These are phyloP conservation scores for Chytriomyces hyalinus DNA, from an alignment of 192 early-diverging fungal species.

Conservation along the genomic window DNA sequence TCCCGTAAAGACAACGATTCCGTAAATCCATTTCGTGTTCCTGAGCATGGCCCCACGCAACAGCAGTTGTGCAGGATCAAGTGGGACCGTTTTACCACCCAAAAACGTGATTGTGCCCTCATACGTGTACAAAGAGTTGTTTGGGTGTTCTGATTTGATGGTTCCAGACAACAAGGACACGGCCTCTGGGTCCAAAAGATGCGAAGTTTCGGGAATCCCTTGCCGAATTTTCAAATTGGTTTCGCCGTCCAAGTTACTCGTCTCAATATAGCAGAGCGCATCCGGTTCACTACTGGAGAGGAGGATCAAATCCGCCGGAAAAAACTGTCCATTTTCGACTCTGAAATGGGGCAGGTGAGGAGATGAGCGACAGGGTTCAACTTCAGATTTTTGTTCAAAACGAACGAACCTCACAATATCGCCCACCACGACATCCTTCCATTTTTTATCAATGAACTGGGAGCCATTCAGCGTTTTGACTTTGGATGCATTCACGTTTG, in stretches of 20 bases:
- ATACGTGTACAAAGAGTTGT: constrained; percentile 95
- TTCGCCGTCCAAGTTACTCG: constrained; percentile 97
- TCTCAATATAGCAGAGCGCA: constrained; percentile 97
- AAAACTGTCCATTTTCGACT: constrained; percentile 83
- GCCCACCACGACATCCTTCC: constrained; percentile 86
- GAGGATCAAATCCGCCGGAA: constrained; percentile 92
- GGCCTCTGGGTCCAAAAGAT: constrained; percentile 70
- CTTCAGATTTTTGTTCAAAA: background rate
- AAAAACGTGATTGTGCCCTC: constrained; percentile 72
- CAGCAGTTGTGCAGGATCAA: constrained; percentile 90
- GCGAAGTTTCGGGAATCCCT: constrained; percentile 84
- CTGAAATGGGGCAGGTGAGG: background rate
- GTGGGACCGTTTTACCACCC: constrained; percentile 69
- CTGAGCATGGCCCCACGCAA: constrained; percentile 85
- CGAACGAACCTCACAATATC: constrained; percentile 75
- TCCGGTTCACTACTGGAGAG: constrained; percentile 94
- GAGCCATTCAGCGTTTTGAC: constrained; percentile 49
- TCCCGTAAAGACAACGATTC: constrained; percentile 96
- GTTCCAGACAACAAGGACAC: constrained; percentile 58
- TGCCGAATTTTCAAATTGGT: constrained; percentile 98
- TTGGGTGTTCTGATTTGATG: constrained; percentile 90
- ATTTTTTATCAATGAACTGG: constrained; percentile 76
- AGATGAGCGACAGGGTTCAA: background rate
- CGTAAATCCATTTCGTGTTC: constrained; percentile 96
- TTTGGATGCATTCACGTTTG: constrained; percentile 49